Evolutionary conservation across 1,139 yeast genomes (phyloP).

Genomic region (Kluyveromyces marxianus): DNA sequence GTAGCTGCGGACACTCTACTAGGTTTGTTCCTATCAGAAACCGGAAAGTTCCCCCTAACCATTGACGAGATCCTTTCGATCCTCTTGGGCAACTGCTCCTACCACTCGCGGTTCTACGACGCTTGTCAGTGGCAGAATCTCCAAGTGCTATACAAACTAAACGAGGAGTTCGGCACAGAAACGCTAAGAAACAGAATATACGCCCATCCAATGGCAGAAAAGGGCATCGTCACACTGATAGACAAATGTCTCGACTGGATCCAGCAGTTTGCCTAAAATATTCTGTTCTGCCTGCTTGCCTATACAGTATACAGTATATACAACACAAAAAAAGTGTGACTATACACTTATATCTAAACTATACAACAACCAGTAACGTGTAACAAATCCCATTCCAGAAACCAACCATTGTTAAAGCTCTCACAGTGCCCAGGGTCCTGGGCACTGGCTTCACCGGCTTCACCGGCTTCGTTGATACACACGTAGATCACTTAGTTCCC

Average conservation of each 20-base stretch:
- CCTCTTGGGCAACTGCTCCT: slow-evolving; percentile 30
- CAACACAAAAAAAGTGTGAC: background rate
- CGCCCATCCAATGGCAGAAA: slow-evolving; percentile 21
- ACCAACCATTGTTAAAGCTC: too few species aligned
- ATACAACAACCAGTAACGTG: too few species aligned
- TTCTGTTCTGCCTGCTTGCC: background rate
- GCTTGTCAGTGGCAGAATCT: slow-evolving; percentile 29
- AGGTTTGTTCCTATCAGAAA: slow-evolving; percentile 24
- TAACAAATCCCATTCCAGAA: too few species aligned
- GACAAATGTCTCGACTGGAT: slow-evolving; percentile 24
- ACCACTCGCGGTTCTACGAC: slow-evolving; percentile 34
- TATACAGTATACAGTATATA: background rate
- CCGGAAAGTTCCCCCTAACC: slow-evolving; percentile 20
- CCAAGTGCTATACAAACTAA: slow-evolving; percentile 27
- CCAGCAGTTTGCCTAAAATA: slow-evolving; percentile 8
- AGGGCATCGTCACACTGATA: slow-evolving; percentile 17
- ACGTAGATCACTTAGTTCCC: too few species aligned
- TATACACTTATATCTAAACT: too few species aligned
- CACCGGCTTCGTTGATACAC: too few species aligned
- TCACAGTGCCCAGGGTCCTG: too few species aligned
- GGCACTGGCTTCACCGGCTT: too few species aligned
- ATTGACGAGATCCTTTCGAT: slow-evolving; percentile 30
- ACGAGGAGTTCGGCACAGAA: slow-evolving; percentile 27
- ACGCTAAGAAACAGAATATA: slow-evolving; percentile 30
- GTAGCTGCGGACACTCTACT: slow-evolving; percentile 37